Evolutionary conservation across 1,284 basidiomycete genomes (phyloP), one percentile per base, ranked within the genome.

Genomic region (Microbotryum lychnidis-dioicae): DNA sequence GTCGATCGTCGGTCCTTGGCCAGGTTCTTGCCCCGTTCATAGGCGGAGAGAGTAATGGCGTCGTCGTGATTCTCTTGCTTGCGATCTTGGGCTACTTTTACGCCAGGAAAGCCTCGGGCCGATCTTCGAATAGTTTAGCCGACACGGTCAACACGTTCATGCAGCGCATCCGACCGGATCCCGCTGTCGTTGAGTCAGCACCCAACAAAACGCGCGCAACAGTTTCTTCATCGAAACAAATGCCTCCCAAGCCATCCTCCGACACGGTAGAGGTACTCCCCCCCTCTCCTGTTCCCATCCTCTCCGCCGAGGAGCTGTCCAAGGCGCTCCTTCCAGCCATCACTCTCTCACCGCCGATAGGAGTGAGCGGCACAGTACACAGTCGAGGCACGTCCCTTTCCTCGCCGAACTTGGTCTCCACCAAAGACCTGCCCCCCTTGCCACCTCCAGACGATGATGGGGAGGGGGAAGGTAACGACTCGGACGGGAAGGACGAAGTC

Each of bases 361-460:
- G 37, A 42, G 37, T 18, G 37, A 42, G 12, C 16, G 37, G 16
- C 37, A 42, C 37, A 42, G 6, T 4, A 3, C 12, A 42, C 37
- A 18, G 16, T 42, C 37, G 37, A 42, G 37, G 37, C 12, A 42
- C 37, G 5, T 42, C 37, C 16, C 37, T 42, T 10, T 33, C 51
- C 20, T 33, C 51, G 20, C 51, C 51, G 14, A n/a, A n/a, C 12
- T n/a, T 61, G 16, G 48, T 56, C 7, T 37, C 49, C 0, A 44
- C 53, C 14, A 68, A 68, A 18, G 64, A 56, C 3, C 62, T 68
- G 6, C 66, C 66, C 0, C 66, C 66, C 0, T 54, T 68, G 3
- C 66, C 66, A 1, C 56, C 63, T 33, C 58, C 16, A 0, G 84
- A 84, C 10, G 84, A 84, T 4, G 83, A 78, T 57, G 84, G 85